phyloP scores from a whole-genome alignment of 164 flowering plant genomes.

The Umbilicus rupestris region DNA sequence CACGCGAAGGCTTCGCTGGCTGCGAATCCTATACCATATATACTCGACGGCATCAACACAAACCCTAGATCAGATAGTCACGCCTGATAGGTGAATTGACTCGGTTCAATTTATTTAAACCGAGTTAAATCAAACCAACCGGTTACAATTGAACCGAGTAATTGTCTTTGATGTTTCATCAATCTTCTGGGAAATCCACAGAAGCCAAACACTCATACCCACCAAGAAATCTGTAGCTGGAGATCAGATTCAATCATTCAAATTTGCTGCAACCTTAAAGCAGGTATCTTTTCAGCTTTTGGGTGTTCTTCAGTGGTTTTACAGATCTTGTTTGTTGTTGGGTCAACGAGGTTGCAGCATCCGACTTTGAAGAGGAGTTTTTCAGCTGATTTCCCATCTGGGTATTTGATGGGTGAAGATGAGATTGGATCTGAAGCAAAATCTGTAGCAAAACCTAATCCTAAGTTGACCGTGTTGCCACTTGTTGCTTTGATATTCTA shows the following conservation, averaged over 20 bases:
- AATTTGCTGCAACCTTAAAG: neutral
- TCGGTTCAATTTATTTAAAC: neutral
- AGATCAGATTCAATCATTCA: neutral
- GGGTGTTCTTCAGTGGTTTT: no score
- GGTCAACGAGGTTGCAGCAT: neutral
- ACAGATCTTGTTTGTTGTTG: neutral
- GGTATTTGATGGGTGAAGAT: conserved; percentile 41
- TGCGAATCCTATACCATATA: neutral
- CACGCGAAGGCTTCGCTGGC: neutral
- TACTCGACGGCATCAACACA: neutral
- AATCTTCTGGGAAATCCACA: no score
- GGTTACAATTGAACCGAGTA: neutral
- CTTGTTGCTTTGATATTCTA: conserved; percentile 78
- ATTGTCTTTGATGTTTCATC: no score
- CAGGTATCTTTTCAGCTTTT: neutral
- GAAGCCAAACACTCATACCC: neutral
- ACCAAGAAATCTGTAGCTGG: neutral
- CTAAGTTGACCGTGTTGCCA: conserved; percentile 59
- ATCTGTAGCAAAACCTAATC: conserved; percentile 21
- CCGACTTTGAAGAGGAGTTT: neutral
- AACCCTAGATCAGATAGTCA: neutral
- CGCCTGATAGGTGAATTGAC: no score
- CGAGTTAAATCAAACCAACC: neutral
- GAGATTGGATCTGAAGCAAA: conserved; percentile 17
- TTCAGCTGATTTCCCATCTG: no score